phyloP scores from a whole-genome alignment of 2,329 filamentous ascomycete species.

The Ophiostoma quercus region DNA sequence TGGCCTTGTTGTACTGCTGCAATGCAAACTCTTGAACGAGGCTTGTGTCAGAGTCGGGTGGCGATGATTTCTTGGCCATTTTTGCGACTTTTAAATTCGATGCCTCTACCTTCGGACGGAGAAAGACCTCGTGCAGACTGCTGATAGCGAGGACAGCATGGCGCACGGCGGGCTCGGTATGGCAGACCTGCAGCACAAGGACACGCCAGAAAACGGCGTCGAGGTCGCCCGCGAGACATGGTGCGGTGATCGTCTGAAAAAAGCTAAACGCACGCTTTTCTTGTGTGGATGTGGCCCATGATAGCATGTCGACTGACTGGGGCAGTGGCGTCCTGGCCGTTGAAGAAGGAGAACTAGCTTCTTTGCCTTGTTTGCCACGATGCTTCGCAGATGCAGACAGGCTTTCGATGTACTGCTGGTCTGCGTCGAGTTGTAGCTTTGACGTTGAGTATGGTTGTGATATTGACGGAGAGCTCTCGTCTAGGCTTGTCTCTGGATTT shows the following conservation, averaged over 20 bases:
- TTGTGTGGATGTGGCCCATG: constrained; percentile 31
- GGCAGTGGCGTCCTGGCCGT: background rate
- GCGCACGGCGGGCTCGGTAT: constrained; percentile 31
- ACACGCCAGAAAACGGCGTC: constrained; percentile 36
- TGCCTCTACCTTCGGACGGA: background rate
- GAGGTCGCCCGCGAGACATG: constrained; percentile 41
- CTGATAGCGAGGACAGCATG: constrained; percentile 34
- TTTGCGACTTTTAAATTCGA: too few relatives aligned
- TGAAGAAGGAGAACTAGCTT: background rate
- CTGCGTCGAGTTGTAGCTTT: background rate
- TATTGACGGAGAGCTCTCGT: background rate
- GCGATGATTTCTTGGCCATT: too few relatives aligned
- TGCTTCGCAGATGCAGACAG: background rate
- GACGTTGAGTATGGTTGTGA: background rate
- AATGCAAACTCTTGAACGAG: constrained; percentile 22
- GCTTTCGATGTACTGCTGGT: background rate
- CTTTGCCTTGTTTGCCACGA: background rate
- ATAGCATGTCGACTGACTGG: constrained; percentile 25
- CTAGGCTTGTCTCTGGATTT: background rate
- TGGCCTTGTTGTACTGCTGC: constrained; percentile 27
- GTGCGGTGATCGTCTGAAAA: constrained; percentile 39
- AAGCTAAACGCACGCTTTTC: constrained; percentile 38
- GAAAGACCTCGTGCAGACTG: constrained; percentile 25
- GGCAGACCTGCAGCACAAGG: constrained; percentile 31
- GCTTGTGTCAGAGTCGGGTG: constrained; percentile 26